A percentile compares a stretch with the other conserved stretches of the same genome.
Conservation (phyloP, 2,329 filamentous ascomycete species). For the Huntiella abstrusa region DNA sequence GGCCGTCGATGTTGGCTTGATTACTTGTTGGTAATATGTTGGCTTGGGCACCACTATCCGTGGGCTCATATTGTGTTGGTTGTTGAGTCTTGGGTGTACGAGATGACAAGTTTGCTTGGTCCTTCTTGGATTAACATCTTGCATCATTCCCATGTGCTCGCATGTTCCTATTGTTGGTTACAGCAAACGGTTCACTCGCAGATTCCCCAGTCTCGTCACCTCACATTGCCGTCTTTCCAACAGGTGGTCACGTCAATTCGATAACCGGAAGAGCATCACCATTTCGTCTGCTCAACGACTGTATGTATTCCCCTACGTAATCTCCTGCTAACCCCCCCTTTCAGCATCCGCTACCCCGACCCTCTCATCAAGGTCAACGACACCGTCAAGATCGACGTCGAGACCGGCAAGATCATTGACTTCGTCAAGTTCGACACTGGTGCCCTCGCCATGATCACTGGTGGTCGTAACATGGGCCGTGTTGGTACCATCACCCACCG, state of each 20-base stretch:
- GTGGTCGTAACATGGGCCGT: slow-evolving; percentile 99
- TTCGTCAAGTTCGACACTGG: slow-evolving; percentile 98
- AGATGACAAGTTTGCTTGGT: neutral
- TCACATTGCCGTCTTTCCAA: slow-evolving; percentile 6
- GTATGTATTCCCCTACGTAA: slow-evolving; percentile 25
- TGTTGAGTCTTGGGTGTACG: slow-evolving; percentile 1
- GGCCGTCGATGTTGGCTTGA: slow-evolving; percentile 14
- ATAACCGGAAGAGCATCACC: slow-evolving; percentile 8
- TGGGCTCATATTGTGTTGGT: slow-evolving; percentile 1
- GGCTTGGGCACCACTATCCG: neutral
- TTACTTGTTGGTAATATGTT: neutral
- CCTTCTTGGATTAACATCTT: neutral
- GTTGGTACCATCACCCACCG: slow-evolving; percentile 99
- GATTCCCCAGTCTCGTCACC: neutral
- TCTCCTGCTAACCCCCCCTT: slow-evolving; percentile 21
- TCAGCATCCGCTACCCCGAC: slow-evolving; percentile 97
- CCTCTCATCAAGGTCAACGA: slow-evolving; percentile 99
- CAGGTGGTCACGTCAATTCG: neutral
- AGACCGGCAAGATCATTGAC: slow-evolving; percentile 94
- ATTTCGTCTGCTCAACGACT: slow-evolving; percentile 21
- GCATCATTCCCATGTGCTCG: neutral
- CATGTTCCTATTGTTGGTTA: neutral
- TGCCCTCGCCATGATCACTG: slow-evolving; percentile 93
- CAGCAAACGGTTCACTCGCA: too few species aligned
- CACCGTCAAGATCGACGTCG: slow-evolving; percentile 96